phyloP scores from a whole-genome alignment of 2,329 filamentous ascomycete species.

The Penicillium sp. region DNA sequence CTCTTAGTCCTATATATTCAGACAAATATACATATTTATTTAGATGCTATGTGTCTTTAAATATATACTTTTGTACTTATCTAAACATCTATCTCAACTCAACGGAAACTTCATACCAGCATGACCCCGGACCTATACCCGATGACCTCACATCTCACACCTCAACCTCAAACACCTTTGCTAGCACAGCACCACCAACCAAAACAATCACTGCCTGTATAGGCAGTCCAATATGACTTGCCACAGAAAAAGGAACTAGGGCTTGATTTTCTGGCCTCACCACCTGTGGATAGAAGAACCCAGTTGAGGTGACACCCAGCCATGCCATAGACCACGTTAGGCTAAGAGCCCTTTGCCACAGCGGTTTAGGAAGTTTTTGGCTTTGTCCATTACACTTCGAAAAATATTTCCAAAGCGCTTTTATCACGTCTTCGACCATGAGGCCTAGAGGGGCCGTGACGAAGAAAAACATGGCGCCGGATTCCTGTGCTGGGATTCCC shows the following conservation, averaged over 20 bases:
- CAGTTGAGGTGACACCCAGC: slow-evolving; percentile 9
- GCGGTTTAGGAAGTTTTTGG: background rate
- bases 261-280: slow-evolving; percentile 7
- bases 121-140: background rate
- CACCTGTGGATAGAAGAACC: slow-evolving; percentile 7
- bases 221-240: slow-evolving; percentile 2
- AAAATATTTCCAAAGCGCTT: slow-evolving; percentile 14
- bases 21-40: background rate
- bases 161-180: slow-evolving; percentile 10
- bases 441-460: slow-evolving; percentile 23
- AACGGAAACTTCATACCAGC: background rate
- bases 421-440: slow-evolving; percentile 32
- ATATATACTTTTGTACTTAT: background rate
- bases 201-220: background rate
- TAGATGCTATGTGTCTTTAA: too few relatives aligned
- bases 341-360: slow-evolving; percentile 9
- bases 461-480: slow-evolving; percentile 29
- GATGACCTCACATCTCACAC: slow-evolving; percentile 8
- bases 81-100: background rate
- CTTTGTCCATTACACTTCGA: background rate
- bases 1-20: background rate
- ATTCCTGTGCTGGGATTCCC: slow-evolving; percentile 18
- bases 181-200: slow-evolving; percentile 5
- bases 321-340: slow-evolving; percentile 10
- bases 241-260: slow-evolving; percentile 6